Percentiles rank a stretch among this genome's conserved stretches.
These are phyloP conservation scores for Fagus sylvatica DNA, from an alignment of 306 rosid genomes.

Conservation along the genomic window DNA sequence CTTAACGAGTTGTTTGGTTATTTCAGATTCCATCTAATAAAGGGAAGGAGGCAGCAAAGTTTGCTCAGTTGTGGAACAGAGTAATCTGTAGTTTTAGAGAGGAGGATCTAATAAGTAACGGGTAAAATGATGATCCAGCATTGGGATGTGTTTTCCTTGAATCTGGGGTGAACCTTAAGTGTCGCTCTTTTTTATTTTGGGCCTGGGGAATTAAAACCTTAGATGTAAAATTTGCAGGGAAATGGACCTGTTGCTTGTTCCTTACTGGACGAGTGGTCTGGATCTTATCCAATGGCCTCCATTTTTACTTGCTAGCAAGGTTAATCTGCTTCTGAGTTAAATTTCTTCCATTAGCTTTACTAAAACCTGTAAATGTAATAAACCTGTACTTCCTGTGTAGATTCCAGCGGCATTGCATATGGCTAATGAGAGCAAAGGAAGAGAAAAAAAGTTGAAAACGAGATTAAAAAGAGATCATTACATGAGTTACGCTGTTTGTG, in stretches of 20 bases:
- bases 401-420: constrained; percentile 93
- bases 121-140: constrained; percentile 43
- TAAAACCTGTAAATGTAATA: not conserved
- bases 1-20: constrained; percentile 8
- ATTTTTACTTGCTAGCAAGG: constrained; percentile 98
- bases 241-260: constrained; percentile 89
- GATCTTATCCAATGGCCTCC: constrained; percentile 95
- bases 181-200: not conserved
- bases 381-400: constrained; percentile 38
- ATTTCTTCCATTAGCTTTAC: constrained; percentile 4
- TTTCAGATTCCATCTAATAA: constrained; percentile 61
- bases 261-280: constrained; percentile 74
- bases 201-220: not conserved
- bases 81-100: constrained; percentile 87
- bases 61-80: constrained; percentile 93
- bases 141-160: constrained; percentile 11
- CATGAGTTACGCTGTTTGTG: constrained; percentile 76
- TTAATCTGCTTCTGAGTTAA: constrained; percentile 28
- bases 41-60: constrained; percentile 76
- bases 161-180: constrained; percentile 18
- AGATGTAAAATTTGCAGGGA: constrained; percentile 57
- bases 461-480: constrained; percentile 63
- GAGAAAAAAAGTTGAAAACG: constrained; percentile 77
- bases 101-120: constrained; percentile 80
- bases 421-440: constrained; percentile 84